Percentiles rank a stretch among this genome's conserved stretches.
Conservation (phyloP, 345 rosid genomes). For the Sisymbrium altissimum region DNA sequence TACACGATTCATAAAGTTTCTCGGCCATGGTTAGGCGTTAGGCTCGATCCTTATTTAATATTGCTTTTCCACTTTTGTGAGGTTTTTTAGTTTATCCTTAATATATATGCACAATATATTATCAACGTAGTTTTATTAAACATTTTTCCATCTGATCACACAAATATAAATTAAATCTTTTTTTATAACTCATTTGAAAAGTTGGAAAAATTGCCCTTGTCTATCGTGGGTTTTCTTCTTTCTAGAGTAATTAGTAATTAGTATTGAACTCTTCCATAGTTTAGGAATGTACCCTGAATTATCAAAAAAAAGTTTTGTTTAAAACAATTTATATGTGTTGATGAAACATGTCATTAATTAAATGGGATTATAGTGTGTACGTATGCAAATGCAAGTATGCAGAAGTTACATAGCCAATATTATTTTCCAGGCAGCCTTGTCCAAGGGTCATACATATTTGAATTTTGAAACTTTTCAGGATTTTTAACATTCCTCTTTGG, state of each 20-base stretch:
- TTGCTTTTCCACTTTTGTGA: neutral
- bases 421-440: neutral
- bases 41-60: slow-evolving; percentile 6
- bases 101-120: neutral
- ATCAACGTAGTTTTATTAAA: neutral
- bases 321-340: neutral
- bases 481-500: neutral
- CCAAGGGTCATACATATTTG: neutral
- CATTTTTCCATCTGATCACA: too few relatives aligned
- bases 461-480: neutral
- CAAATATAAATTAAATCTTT: too few relatives aligned
- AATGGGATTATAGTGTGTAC: neutral
- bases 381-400: neutral
- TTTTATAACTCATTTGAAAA: too few relatives aligned
- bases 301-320: too few relatives aligned
- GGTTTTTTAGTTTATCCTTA: neutral
- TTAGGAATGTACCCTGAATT: too few relatives aligned
- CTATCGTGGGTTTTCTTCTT: too few relatives aligned
- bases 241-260: too few relatives aligned
- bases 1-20: slow-evolving; percentile 5
- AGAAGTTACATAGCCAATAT: neutral
- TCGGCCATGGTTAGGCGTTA: slow-evolving; percentile 22
- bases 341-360: neutral
- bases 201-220: too few relatives aligned
- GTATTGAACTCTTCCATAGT: too few relatives aligned